Conservation (phyloP, 768 basidiomycete genomes). For the Pholiota molesta region DNA sequence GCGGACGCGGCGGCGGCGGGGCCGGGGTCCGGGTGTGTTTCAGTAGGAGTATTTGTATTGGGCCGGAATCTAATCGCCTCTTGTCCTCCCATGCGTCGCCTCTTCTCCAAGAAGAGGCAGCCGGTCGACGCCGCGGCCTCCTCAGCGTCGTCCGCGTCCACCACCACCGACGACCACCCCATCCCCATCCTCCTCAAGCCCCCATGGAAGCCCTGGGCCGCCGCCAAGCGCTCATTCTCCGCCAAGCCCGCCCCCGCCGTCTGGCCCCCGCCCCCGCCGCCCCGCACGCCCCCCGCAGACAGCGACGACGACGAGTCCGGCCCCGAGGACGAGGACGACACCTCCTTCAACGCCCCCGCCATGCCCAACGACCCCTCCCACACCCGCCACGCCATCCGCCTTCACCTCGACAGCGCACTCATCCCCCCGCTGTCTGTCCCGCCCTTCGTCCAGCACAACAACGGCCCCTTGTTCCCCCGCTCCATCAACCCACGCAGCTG, state of each 20-base stretch:
- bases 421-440: slow-evolving; percentile 41
- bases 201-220: slow-evolving; percentile 62
- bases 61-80: not conserved
- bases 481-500: slow-evolving; percentile 42
- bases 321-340: slow-evolving; percentile 31
- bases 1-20: not conserved
- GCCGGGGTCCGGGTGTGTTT: slow-evolving; percentile 7
- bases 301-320: slow-evolving; percentile 29
- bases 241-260: slow-evolving; percentile 11
- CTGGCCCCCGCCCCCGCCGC: slow-evolving; percentile 18
- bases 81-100: slow-evolving; percentile 55
- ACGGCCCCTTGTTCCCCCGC: slow-evolving; percentile 35
- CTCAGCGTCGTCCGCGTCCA: slow-evolving; percentile 67
- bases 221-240: slow-evolving; percentile 32
- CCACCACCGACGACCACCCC: slow-evolving; percentile 65
- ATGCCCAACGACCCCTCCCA: slow-evolving; percentile 22
- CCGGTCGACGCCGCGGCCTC: slow-evolving; percentile 29
- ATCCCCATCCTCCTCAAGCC: slow-evolving; percentile 35
- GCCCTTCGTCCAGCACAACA: slow-evolving; percentile 42
- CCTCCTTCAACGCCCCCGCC: slow-evolving; percentile 7
- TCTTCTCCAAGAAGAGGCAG: slow-evolving; percentile 39
- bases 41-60: slow-evolving; percentile 3
- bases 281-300: slow-evolving; percentile 21
- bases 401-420: slow-evolving; percentile 51
- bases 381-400: slow-evolving; percentile 40